A percentile compares a stretch with the other conserved stretches of the same genome.
These are phyloP conservation scores for Hypomyces rosellus DNA, from an alignment of 2,329 filamentous ascomycete species.

Conservation along the genomic window DNA sequence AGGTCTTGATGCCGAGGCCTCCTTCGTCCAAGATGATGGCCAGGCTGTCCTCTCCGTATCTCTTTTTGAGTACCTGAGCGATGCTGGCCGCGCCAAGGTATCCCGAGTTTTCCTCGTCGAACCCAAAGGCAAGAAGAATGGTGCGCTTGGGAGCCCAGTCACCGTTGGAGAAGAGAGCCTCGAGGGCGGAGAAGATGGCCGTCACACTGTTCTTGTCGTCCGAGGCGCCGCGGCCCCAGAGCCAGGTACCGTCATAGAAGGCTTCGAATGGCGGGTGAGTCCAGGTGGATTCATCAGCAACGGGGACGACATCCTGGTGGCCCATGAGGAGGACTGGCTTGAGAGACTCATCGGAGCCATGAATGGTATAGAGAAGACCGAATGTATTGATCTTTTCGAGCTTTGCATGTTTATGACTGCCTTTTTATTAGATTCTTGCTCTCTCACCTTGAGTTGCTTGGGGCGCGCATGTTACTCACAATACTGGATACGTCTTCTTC, in stretches of 20 bases:
- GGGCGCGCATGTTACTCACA: slow-evolving; percentile 28
- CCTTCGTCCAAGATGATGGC: slow-evolving; percentile 59
- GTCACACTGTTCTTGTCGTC: slow-evolving; percentile 40
- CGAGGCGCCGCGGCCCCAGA: slow-evolving; percentile 38
- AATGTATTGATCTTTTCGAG: slow-evolving; percentile 56
- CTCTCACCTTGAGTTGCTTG: not conserved
- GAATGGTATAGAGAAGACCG: slow-evolving; percentile 54
- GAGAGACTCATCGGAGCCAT: slow-evolving; percentile 45
- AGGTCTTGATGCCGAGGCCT: slow-evolving; percentile 45
- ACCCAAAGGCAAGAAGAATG: slow-evolving; percentile 55
- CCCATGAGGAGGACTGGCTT: slow-evolving; percentile 36
- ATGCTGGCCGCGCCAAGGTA: slow-evolving; percentile 50
- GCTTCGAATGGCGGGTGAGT: slow-evolving; percentile 38
- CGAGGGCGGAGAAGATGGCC: slow-evolving; percentile 32
- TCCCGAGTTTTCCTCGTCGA: slow-evolving; percentile 58
- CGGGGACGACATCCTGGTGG: slow-evolving; percentile 40
- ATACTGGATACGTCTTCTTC: slow-evolving; percentile 41
- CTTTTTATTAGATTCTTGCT: not conserved
- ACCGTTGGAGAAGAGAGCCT: slow-evolving; percentile 43
- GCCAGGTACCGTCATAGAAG: slow-evolving; percentile 34
- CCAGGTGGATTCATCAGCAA: slow-evolving; percentile 39
- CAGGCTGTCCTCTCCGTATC: slow-evolving; percentile 51
- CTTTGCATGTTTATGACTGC: slow-evolving; percentile 34
- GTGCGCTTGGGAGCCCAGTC: slow-evolving; percentile 49
- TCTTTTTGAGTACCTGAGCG: slow-evolving; percentile 40